phyloP scores from a whole-genome alignment of 352 stramenopile species.

The Aphanomyces cochlioides region DNA sequence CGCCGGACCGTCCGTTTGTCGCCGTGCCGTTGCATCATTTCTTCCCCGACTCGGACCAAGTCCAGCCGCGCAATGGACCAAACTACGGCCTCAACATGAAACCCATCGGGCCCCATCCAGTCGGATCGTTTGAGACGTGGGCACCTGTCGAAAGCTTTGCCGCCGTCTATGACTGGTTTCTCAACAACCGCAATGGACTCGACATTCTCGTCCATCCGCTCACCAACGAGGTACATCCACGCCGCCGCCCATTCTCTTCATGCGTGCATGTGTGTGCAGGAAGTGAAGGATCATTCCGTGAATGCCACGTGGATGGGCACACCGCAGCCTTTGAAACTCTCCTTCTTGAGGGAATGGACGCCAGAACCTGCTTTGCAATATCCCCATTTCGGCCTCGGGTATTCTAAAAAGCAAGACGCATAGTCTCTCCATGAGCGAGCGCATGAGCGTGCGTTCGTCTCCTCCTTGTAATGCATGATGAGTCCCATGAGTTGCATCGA shows the following conservation, averaged over 20 bases:
- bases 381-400: conserved; percentile 54
- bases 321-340: conserved; percentile 44
- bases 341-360: conserved; percentile 39
- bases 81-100: conserved; percentile 51
- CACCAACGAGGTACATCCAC: conserved; percentile 34
- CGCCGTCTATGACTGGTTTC: conserved; percentile 60
- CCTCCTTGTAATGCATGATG: too few relatives aligned
- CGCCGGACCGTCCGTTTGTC: conserved; percentile 46
- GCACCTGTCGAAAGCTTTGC: conserved; percentile 57
- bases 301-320: conserved; percentile 53
- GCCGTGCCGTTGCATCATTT: conserved; percentile 38
- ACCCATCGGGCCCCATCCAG: conserved; percentile 56
- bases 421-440: too few relatives aligned
- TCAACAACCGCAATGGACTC: conserved; percentile 52
- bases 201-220: conserved; percentile 63
- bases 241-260: not conserved
- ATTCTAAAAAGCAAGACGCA: conserved; percentile 21
- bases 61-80: conserved; percentile 39
- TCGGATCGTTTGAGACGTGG: conserved; percentile 69
- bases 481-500: too few relatives aligned
- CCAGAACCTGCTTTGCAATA: conserved; percentile 45
- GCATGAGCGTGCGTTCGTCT: too few relatives aligned
- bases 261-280: conserved; percentile 31
- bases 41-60: conserved; percentile 41
- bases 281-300: conserved; percentile 52